phyloP scores from a whole-genome alignment of 352 stramenopile genomes.

The Phytopythium oedochilum region DNA sequence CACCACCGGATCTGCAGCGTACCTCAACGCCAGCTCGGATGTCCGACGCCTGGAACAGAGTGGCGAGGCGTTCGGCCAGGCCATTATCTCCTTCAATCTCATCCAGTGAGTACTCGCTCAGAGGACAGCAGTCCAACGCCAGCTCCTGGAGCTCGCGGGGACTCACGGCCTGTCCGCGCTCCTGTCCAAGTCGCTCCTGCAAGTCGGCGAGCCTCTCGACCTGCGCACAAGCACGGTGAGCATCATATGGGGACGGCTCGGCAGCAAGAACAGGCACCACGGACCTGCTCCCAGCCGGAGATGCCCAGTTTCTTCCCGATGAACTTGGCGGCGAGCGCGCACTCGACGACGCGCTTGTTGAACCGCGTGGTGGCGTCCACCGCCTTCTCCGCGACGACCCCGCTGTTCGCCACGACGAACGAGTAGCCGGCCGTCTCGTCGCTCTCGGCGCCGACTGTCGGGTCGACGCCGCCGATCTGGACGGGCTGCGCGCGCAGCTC shows the following conservation, averaged over 20 bases:
- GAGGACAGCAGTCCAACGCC: slow-evolving; percentile 10
- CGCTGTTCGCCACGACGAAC: slow-evolving; percentile 77
- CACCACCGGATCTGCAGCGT: neutral
- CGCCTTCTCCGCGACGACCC: slow-evolving; percentile 68
- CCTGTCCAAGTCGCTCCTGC: slow-evolving; percentile 17
- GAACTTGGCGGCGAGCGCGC: slow-evolving; percentile 64
- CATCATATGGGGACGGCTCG: neutral
- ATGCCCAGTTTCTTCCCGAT: slow-evolving; percentile 44
- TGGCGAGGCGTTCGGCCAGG: slow-evolving; percentile 13
- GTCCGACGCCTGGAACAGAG: slow-evolving; percentile 27
- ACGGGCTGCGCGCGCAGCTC: slow-evolving; percentile 22
- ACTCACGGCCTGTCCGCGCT: neutral
- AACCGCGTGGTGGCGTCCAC: slow-evolving; percentile 52
- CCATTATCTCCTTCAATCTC: slow-evolving; percentile 19
- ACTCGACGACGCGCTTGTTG: slow-evolving; percentile 83
- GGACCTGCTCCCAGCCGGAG: slow-evolving; percentile 34
- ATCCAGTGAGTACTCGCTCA: slow-evolving; percentile 20
- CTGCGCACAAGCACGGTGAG: slow-evolving; percentile 6
- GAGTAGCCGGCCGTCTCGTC: slow-evolving; percentile 17
- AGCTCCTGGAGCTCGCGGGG: slow-evolving; percentile 29
- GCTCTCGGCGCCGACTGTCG: neutral
- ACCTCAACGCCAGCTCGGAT: slow-evolving; percentile 31
- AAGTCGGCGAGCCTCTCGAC: slow-evolving; percentile 42
- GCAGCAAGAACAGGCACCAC: neutral
- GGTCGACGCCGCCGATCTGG: slow-evolving; percentile 11